Evolutionary conservation across 192 early-diverging fungal genomes (phyloP).

Genomic region (Geosiphon pyriformis): DNA sequence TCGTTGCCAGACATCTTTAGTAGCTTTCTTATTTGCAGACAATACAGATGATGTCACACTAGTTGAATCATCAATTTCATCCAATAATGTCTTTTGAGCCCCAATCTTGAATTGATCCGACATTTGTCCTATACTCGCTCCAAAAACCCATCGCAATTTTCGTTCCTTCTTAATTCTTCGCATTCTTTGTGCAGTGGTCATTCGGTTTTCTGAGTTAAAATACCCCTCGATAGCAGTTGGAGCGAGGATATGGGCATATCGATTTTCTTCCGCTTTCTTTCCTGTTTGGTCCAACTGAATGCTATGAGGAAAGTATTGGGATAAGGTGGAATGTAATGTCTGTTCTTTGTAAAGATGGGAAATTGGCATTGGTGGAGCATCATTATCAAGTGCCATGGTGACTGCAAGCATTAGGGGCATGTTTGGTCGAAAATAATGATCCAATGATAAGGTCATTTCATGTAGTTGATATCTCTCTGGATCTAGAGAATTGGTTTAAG

Average conservation of each 20-base stretch:
- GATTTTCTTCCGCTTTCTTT: background rate
- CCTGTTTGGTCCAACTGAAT: slow-evolving; percentile 7
- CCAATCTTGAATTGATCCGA: slow-evolving; percentile 2
- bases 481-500: too few relatives aligned
- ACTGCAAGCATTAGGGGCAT: slow-evolving; percentile 26
- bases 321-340: slow-evolving; percentile 20
- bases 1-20: slow-evolving; percentile 16
- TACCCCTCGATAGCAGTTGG: slow-evolving; percentile 2
- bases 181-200: slow-evolving; percentile 23
- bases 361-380: slow-evolving; percentile 4
- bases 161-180: slow-evolving; percentile 21
- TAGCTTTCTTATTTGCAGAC: slow-evolving; percentile 4
- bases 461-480: slow-evolving; percentile 16
- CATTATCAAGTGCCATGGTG: slow-evolving; percentile 18
- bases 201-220: slow-evolving; percentile 16
- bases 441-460: slow-evolving; percentile 19
- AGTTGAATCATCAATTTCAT: slow-evolving; percentile 7
- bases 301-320: slow-evolving; percentile 27
- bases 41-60: slow-evolving; percentile 6
- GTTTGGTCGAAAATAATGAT: slow-evolving; percentile 21
- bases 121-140: slow-evolving; percentile 2
- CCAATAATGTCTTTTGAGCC: background rate
- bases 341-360: slow-evolving; percentile 28
- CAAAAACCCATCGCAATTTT: slow-evolving; percentile 22
- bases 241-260: background rate